Evolutionary conservation across 2,329 filamentous ascomycete genomes (phyloP).

Genomic region (Colletotrichum sp.): DNA sequence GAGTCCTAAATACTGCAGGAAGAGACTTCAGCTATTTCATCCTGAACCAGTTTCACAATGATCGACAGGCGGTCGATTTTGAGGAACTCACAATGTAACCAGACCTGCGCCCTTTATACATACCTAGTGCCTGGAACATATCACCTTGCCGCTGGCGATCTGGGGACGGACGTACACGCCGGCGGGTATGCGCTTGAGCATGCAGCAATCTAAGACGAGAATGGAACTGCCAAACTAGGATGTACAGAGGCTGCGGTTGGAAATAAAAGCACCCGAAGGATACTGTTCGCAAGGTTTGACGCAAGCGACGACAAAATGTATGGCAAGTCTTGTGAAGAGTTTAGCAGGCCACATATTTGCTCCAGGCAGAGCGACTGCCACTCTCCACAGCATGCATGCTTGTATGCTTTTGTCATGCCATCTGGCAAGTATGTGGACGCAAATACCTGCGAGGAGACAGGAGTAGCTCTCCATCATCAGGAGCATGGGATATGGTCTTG

Average conservation of each 20-base stretch:
- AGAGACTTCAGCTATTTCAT: too few relatives aligned
- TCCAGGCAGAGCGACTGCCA: background rate
- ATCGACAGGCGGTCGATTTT: rapidly evolving
- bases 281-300: background rate
- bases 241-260: background rate
- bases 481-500: background rate
- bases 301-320: background rate
- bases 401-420: background rate
- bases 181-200: background rate
- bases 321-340: too few relatives aligned
- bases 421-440: background rate
- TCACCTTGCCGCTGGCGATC: background rate
- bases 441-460: background rate
- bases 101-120: background rate
- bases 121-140: background rate
- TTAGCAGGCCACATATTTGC: background rate
- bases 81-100: rapidly evolving
- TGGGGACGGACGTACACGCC: background rate
- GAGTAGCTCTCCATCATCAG: background rate
- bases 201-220: background rate
- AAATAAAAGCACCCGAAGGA: background rate
- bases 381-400: background rate
- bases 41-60: too few relatives aligned
- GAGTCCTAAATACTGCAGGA: background rate
- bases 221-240: rapidly evolving